phyloP scores from a whole-genome alignment of 306 rosid species.

The Prunus campanulata region DNA sequence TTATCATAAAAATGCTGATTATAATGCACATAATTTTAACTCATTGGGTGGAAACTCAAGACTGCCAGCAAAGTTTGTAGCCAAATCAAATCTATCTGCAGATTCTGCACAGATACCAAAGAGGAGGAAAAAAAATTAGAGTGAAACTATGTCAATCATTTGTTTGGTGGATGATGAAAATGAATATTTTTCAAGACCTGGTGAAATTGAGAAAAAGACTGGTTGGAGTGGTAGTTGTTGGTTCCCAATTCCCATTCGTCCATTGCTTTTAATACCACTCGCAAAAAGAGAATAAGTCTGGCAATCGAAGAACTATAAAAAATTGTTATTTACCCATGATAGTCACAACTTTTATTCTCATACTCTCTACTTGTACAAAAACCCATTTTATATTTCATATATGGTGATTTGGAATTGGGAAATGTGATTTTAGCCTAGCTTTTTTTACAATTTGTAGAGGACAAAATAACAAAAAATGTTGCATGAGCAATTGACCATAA shows the following conservation, averaged over 20 bases:
- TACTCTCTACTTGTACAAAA: neutral
- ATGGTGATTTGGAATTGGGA: neutral
- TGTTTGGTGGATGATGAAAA: neutral
- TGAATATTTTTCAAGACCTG: neutral
- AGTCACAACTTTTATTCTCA: neutral
- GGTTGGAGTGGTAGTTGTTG: neutral
- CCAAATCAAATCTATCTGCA: neutral
- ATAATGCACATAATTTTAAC: neutral
- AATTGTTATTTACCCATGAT: neutral
- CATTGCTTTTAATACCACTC: neutral
- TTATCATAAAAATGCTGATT: neutral
- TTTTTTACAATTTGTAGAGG: too few relatives aligned
- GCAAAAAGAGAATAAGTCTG: neutral
- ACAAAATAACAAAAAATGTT: too few relatives aligned
- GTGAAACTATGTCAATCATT: neutral
- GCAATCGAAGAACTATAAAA: neutral
- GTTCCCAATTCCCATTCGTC: neutral
- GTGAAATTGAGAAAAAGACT: constrained; percentile 2
- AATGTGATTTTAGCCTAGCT: neutral
- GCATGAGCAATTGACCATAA: too few relatives aligned
- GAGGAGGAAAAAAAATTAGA: neutral
- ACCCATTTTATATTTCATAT: neutral
- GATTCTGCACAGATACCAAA: constrained; percentile 4
- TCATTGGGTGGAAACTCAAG: neutral
- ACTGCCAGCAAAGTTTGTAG: neutral